phyloP scores from a whole-genome alignment of 305 asterid species.

The Fraxinus paxiana region DNA sequence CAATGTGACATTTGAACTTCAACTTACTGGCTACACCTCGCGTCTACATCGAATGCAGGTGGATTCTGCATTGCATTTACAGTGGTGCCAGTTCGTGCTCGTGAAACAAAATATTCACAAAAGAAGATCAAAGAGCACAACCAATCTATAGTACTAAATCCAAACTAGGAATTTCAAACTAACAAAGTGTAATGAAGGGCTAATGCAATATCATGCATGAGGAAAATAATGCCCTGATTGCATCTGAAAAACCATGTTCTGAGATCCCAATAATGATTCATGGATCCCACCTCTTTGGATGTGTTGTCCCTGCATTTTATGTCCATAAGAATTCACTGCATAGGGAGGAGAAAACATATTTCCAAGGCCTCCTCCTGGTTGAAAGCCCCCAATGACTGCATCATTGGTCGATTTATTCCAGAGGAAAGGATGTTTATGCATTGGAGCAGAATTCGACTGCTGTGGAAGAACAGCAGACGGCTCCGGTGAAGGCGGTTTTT shows the following conservation, averaged over 20 bases:
- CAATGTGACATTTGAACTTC: slow-evolving; percentile 27
- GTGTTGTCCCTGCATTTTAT: slow-evolving; percentile 40
- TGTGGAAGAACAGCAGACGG: slow-evolving; percentile 30
- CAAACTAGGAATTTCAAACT: slow-evolving; percentile 30
- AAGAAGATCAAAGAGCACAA: slow-evolving; percentile 30
- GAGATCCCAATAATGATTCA: slow-evolving; percentile 56
- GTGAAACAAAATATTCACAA: slow-evolving; percentile 49
- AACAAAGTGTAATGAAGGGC: not conserved
- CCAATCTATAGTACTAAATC: slow-evolving; percentile 45
- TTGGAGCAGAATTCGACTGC: slow-evolving; percentile 28
- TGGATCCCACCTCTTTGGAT: slow-evolving; percentile 44
- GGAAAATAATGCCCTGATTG: slow-evolving; percentile 58
- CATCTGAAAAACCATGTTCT: slow-evolving; percentile 61
- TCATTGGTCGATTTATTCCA: slow-evolving; percentile 50
- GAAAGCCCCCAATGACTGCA: slow-evolving; percentile 42
- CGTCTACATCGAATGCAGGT: slow-evolving; percentile 21
- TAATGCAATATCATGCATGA: slow-evolving; percentile 42
- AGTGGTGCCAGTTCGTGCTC: slow-evolving; percentile 18
- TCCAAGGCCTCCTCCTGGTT: slow-evolving; percentile 36
- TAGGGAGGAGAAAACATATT: slow-evolving; percentile 39
- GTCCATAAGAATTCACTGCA: slow-evolving; percentile 39
- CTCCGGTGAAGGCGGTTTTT: slow-evolving; percentile 40
- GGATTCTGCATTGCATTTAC: slow-evolving; percentile 20
- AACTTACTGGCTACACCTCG: slow-evolving; percentile 25
- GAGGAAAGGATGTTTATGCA: slow-evolving; percentile 48